Conservation (phyloP, 2,329 filamentous ascomycete genomes). For the Chrysoporthe austroafricana region DNA sequence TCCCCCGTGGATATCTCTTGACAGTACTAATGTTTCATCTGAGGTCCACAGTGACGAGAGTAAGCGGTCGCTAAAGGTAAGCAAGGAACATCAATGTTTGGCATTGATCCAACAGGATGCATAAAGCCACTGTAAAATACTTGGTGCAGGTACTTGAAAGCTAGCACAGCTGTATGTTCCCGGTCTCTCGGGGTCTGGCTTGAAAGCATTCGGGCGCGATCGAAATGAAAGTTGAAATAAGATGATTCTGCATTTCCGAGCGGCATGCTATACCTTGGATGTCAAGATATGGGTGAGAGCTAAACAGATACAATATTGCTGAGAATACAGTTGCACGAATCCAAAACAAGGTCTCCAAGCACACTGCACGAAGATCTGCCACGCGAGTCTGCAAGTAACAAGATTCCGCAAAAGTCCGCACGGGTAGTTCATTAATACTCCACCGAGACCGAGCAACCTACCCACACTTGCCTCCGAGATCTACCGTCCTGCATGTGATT, state of each 20-base stretch:
- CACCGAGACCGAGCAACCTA: background rate
- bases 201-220: too few species aligned
- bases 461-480: background rate
- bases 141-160: too few species aligned
- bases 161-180: too few species aligned
- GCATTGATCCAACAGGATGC: background rate
- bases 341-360: background rate
- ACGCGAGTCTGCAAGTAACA: background rate
- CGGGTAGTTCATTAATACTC: too few species aligned
- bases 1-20: too few species aligned
- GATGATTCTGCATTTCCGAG: too few species aligned
- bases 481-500: too few species aligned
- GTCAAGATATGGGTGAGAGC: too few species aligned
- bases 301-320: background rate
- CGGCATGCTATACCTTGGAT: too few species aligned
- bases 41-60: background rate
- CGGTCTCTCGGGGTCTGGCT: too few species aligned
- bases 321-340: background rate
- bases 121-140: background rate
- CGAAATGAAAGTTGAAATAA: too few species aligned
- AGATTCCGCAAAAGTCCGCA: too few species aligned
- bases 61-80: background rate
- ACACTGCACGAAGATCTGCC: background rate
- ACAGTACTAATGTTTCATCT: background rate
- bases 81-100: background rate